Evolutionary conservation across 2,329 filamentous ascomycete species (phyloP), one percentile per base, ranked within the genome.

Genomic region (Hypoxylon sp.): DNA sequence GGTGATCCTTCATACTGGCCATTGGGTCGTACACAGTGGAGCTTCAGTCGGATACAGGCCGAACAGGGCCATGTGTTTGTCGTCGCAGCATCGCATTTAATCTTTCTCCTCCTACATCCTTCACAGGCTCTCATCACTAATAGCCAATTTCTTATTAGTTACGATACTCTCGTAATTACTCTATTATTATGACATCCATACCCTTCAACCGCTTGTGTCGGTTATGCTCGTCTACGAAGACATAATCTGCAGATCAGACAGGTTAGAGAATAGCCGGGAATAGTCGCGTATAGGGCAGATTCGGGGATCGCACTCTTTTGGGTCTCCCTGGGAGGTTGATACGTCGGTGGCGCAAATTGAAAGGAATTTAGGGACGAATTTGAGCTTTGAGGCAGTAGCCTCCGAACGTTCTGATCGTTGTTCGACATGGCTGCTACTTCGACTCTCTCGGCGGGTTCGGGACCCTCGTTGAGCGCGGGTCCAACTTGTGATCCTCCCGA

Each of bases 191-290:
- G 56, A 24, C 52, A 46, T 59, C 32, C 81, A 74, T 88, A 96
- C 93, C 93, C 87, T 98, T 98, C 70, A 98, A 84, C 75, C 95
- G 89, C 82, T 98, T 98, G 82, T 98, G 96, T 71, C 96, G 92
- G 83, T 98, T 98, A 81, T 98, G 96, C 81, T 98, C 95, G 81
- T 98, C 95, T 64, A 98, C 96, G 78, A 98, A 98, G 75, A 98
- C 96, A 92, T 98, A 98, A 80, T 98, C 94, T 97, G 77, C 59
- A 70, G 61, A 47, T 48, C 42, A 37, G 62, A 31, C 42, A 60
- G 17, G 70, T 73, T 64, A 73, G 72, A 73, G 72, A 62, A 63
- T n/a, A 65, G 62, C 37, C 29, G 58, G 35, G 13, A 31, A 61
- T 37, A 59, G 54, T 63, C 35, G 51, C 24, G 58, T 47, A 60